Evolutionary conservation across 2,329 filamentous ascomycete genomes (phyloP), one percentile per base, ranked within the genome.

Genomic region (Hortaea werneckii): DNA sequence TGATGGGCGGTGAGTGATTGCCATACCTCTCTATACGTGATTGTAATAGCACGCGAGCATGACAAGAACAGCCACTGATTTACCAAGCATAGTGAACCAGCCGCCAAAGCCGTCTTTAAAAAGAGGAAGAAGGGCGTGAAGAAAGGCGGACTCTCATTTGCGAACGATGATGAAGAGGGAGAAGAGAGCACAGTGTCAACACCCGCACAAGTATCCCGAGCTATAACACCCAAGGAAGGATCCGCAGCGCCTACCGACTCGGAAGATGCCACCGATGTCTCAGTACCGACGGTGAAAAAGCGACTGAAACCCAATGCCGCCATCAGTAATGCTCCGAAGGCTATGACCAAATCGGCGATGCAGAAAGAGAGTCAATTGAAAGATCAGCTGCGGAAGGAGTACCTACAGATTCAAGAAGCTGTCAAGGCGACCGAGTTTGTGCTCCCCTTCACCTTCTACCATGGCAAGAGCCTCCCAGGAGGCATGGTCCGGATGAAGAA

Each of bases 371-470:
- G 87, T 4, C 77, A 84, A 46, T 80, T 87, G 53, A 76, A 85
- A 52, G 87, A 92, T 56, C 67, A 77, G 10, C 69, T 90, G 42
- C 77, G 85, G 7, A 85, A 83, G 50, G 83, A 96, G 60, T 98
- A 95, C 58, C 64, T 94, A 40, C 72, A 72, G 7, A 77, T 90
- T 48, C 92, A 95, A 62, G 87, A 94, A 50, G 79, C 82, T 0
- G 85, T 96, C 54, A 95, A 94, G 68, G 79, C 80, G 13, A 89
- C 88, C 6, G 89, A 95, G 60, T 85, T 98, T 45, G 76, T 85
- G 11, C 83, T 98, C 29, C 92, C 92, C 0, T 98, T 96, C 65
- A 87, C 96, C 4, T 96, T 96, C 63, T 96, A 95, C 68, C 90
- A 96, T 56, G 92, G 92, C 11, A 87, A 87, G 20, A 90, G 94